A percentile compares a stretch with the other conserved stretches of the same genome.
phyloP scores from a whole-genome alignment of 2,329 filamentous ascomycete species.

The Cordyceps cicadae region DNA sequence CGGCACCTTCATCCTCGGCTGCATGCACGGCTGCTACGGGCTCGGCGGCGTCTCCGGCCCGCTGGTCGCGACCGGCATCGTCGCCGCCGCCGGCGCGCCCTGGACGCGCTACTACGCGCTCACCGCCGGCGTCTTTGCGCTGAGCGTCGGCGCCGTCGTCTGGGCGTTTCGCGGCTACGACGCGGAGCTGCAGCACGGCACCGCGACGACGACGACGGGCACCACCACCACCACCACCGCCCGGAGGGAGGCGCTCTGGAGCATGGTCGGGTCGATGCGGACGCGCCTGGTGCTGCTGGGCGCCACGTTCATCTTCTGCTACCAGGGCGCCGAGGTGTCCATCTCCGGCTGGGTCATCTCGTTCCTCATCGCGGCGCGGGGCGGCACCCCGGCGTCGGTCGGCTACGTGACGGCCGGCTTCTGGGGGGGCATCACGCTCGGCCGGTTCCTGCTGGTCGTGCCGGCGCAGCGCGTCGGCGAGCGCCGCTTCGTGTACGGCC shows the following conservation, averaged over 20 bases:
- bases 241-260: slow-evolving; percentile 23
- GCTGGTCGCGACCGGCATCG: slow-evolving; percentile 66
- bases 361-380: slow-evolving; percentile 66
- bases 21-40: slow-evolving; percentile 60
- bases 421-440: slow-evolving; percentile 67
- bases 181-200: slow-evolving; percentile 40
- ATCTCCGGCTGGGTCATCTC: slow-evolving; percentile 84
- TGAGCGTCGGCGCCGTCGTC: slow-evolving; percentile 48
- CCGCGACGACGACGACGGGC: slow-evolving; percentile 12
- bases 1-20: slow-evolving; percentile 48
- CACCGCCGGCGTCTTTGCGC: slow-evolving; percentile 47
- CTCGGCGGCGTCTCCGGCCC: slow-evolving; percentile 59
- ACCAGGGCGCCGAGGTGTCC: slow-evolving; percentile 77
- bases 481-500: slow-evolving; percentile 56
- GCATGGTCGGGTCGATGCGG: slow-evolving; percentile 41
- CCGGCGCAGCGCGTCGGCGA: slow-evolving; percentile 62
- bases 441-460: slow-evolving; percentile 62
- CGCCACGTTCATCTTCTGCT: slow-evolving; percentile 75
- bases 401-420: slow-evolving; percentile 72
- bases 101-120: slow-evolving; percentile 72
- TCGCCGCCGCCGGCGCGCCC: slow-evolving; percentile 44
- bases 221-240: too few species aligned
- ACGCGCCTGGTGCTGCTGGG: slow-evolving; percentile 60
- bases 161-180: slow-evolving; percentile 68
- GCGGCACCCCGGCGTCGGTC: slow-evolving; percentile 60